Evolutionary conservation across 345 rosid genomes (phyloP), one percentile per base, ranked within the genome.

Genomic region (Gossypium longicalyx): DNA sequence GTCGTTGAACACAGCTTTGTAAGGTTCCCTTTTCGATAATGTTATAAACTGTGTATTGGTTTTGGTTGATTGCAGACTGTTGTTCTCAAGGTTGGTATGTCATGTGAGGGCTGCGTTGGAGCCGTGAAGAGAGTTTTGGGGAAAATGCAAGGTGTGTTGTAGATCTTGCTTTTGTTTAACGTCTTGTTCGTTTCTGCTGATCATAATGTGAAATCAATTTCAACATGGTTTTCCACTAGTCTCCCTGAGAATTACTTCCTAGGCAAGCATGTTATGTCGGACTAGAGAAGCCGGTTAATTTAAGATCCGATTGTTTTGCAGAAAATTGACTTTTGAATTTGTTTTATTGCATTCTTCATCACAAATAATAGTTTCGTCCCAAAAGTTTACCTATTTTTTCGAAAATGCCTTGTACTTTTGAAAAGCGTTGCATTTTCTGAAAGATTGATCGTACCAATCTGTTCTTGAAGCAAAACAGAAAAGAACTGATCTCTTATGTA

Each of bases 111-210:
- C 77, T 91, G 97, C 7, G 85, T 79, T 5, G 98, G 96, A 65
- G 91, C 98, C 70, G 97, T 93, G 74, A 88, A 85, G 81, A 84
- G 98, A 84, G 98, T 91, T 71, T 77, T 91, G 52, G 91, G 88
- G 10, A 91, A 91, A 82, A 88, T 93, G 96, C 89, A 93, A 84
- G 97, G 98, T 91, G 52, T 23, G 85, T 75, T 64, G 5, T 19
- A 34, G 15, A 43, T 38, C 72, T 15, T 63, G 12, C 49, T 45
- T 17, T 79, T 9, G 0, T 3, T 2, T 23, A 23, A 23, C 17
- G 27, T 38, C 52, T 66, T 51, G 47, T 43, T 38, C 44, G 6
- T 58, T 34, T 56, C 11, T 61, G 29, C 12, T 61, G 70, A 48
- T 43, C 34, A 73, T 27, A 38, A 22, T 10, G 19, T 8, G 19